Evolutionary conservation across 2,329 filamentous ascomycete genomes (phyloP), one percentile per base, ranked within the genome.

Genomic region (Cephalotrichum gorgonifer): DNA sequence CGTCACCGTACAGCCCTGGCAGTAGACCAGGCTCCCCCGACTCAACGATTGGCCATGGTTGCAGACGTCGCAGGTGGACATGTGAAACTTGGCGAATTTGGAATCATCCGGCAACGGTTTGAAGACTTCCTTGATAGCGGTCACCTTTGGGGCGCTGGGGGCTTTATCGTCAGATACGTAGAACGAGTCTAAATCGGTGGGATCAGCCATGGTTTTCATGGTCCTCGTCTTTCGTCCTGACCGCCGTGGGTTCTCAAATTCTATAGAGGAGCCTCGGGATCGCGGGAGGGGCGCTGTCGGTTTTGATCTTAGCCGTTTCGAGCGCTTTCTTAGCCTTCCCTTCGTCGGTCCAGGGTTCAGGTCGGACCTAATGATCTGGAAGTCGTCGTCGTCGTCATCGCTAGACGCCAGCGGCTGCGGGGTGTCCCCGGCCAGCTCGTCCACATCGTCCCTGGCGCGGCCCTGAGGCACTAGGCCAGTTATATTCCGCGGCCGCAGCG

Each of bases 1-100:
- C 0, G 86, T 76, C 44, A 83, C 72, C 2, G 84, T 88, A 62
- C 93, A 98, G 27, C 93, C 93, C 66, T 98, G 94, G 57, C 93
- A 98, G 59, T 84, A 83, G 30, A 98, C 76, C 23, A 98, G 70
- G 35, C 78, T 72, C 1, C 87, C 88, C 59, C 82, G 84, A 50
- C 71, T 74, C 1, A 67, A 63, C 22, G 74, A 69, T 8, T 76
- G 75, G 15, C 63, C 66, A n/a, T 69, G 65, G 44, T 67, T 69
- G 60, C 93, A 98, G 3, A 80, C 75, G 55, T 87, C 83, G 62
- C 93, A 98, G 7, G 69, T 70, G 38, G 77, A 70, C 43, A 75
- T 78, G 63, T 98, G 93, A 11, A 78, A 75, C 22, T 73, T 68
- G 48, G 76, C 75, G 63, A 98, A 98, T 3, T 74, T 67, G 35